A percentile compares a stretch with the other conserved stretches of the same genome.
phyloP scores from a whole-genome alignment of 129 eudicot genomes.

The Helianthus tuberosus region DNA sequence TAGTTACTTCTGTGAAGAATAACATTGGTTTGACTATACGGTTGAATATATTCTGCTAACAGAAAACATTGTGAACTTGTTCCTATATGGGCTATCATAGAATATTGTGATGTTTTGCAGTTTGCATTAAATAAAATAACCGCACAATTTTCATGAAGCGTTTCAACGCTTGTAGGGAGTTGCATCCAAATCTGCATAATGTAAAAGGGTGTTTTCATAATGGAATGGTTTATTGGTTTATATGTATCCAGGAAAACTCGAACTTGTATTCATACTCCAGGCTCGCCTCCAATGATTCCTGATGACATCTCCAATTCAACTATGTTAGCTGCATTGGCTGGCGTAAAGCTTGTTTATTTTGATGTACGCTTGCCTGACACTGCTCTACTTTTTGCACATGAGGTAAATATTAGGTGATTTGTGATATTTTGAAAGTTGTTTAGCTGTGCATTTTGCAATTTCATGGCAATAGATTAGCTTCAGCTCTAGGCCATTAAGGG shows the following conservation, averaged over 20 bases:
- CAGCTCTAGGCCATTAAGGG: no score
- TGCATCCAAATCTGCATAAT: constrained; percentile 15
- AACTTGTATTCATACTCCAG: constrained; percentile 94
- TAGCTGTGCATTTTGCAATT: no score
- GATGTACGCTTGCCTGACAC: constrained; percentile 87
- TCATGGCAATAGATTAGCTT: no score
- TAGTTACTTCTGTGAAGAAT: constrained; percentile 16
- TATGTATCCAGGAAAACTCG: constrained; percentile 80
- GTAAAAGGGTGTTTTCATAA: background rate
- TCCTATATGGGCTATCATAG: background rate
- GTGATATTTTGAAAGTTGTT: background rate
- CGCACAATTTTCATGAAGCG: background rate
- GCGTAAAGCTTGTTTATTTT: constrained; percentile 76
- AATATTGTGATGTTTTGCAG: background rate
- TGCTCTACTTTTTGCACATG: constrained; percentile 71
- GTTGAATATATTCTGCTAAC: background rate
- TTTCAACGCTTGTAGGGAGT: constrained; percentile 11
- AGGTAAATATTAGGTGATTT: constrained; percentile 55
- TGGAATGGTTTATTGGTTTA: constrained; percentile 7
- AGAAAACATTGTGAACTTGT: background rate
- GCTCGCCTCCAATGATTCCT: constrained; percentile 85
- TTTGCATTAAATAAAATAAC: background rate
- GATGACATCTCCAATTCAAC: constrained; percentile 68
- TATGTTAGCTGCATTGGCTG: constrained; percentile 64
- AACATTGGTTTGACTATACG: constrained; percentile 14